Conservation (phyloP, 305 asterid genomes). For the Solanum hybrid region DNA sequence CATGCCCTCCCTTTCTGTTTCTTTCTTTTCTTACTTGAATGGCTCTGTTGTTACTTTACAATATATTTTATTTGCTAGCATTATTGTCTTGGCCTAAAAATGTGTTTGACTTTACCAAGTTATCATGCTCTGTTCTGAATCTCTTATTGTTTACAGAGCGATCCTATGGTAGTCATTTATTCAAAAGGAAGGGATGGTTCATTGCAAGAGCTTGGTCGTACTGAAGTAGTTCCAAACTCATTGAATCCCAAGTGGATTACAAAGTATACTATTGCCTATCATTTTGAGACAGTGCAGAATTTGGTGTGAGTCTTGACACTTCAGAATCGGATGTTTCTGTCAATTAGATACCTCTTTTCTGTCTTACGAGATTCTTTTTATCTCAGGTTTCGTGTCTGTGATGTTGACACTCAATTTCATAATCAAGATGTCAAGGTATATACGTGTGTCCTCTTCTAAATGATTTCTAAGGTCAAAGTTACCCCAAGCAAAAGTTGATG, state of each 20-base stretch:
- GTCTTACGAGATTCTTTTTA: slow-evolving; percentile 18
- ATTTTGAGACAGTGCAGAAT: slow-evolving; percentile 86
- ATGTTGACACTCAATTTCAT: slow-evolving; percentile 82
- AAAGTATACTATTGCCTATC: slow-evolving; percentile 62
- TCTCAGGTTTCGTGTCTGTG: slow-evolving; percentile 80
- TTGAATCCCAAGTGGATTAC: slow-evolving; percentile 85
- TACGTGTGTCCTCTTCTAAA: background rate
- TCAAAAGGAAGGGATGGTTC: slow-evolving; percentile 63
- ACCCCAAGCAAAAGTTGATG: background rate
- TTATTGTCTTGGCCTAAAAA: background rate
- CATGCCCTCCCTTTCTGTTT: background rate
- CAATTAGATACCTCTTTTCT: slow-evolving; percentile 5
- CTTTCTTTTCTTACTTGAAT: background rate
- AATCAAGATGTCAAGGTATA: slow-evolving; percentile 68
- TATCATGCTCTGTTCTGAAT: background rate
- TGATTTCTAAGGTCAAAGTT: background rate
- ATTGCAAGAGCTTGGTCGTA: slow-evolving; percentile 86
- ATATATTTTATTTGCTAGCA: background rate
- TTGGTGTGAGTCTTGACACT: slow-evolving; percentile 71
- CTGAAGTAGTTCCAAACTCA: slow-evolving; percentile 93
- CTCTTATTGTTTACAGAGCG: slow-evolving; percentile 56
- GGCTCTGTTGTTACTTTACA: background rate
- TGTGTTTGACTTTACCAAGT: background rate
- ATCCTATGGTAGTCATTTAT: slow-evolving; percentile 82
- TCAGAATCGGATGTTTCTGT: slow-evolving; percentile 12